Evolutionary conservation across 192 early-diverging fungal species (phyloP).

Genomic region (Pecoramyces ruminantium): DNA sequence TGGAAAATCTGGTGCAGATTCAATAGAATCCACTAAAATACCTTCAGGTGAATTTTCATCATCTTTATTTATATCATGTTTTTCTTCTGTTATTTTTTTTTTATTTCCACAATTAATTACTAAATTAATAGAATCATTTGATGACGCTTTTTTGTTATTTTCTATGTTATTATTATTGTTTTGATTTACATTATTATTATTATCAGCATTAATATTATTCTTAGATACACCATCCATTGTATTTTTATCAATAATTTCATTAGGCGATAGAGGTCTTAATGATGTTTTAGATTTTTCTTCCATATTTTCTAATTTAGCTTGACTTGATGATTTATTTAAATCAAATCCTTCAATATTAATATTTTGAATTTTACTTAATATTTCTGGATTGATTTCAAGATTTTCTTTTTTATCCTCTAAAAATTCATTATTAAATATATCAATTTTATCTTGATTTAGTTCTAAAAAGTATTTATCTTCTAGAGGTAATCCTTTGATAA

Average conservation of each 20-base stretch:
- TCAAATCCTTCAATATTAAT: not conserved
- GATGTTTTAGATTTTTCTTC: not conserved
- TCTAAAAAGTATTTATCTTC: conserved; percentile 13
- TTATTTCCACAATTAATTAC: not conserved
- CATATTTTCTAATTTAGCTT: not conserved
- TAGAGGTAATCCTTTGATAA: conserved; percentile 19
- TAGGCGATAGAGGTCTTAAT: too few relatives aligned
- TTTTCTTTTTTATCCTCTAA: not conserved
- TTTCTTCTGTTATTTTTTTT: not conserved
- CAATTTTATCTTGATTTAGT: conserved; percentile 17
- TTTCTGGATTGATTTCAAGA: not conserved
- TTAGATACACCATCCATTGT: too few relatives aligned
- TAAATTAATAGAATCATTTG: not conserved
- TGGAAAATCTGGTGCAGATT: not conserved
- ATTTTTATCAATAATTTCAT: too few relatives aligned
- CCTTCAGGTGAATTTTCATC: not conserved
- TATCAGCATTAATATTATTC: too few relatives aligned
- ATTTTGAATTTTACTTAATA: not conserved
- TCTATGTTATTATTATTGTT: too few relatives aligned
- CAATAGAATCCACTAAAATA: not conserved
- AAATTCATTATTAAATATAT: not conserved
- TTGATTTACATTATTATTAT: too few relatives aligned
- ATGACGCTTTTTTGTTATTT: too few relatives aligned
- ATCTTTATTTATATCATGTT: not conserved
- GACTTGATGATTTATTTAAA: not conserved